Percentiles rank a stretch among this genome's conserved stretches.
Conservation (phyloP, 1,284 basidiomycete species). For the Moniliophthora roreri region DNA sequence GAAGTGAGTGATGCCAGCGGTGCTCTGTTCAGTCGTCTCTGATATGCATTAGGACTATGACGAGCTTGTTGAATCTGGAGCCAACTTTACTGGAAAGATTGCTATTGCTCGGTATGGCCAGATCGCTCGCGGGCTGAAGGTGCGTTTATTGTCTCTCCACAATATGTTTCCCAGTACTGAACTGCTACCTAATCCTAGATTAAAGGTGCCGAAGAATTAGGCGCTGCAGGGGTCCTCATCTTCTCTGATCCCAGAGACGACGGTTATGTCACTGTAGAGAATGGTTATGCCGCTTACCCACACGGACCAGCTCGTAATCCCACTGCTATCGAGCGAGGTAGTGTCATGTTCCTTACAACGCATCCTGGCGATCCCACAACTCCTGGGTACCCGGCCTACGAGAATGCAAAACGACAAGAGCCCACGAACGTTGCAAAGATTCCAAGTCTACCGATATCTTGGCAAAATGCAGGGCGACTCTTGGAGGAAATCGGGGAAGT, state of each 20-base stretch:
- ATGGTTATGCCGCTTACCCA: slow-evolving; percentile 67
- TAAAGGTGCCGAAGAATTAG: slow-evolving; percentile 71
- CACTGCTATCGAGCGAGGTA: slow-evolving; percentile 74
- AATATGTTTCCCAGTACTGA: not conserved
- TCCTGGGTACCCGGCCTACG: slow-evolving; percentile 77
- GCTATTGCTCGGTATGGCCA: slow-evolving; percentile 73
- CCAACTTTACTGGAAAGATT: slow-evolving; percentile 70
- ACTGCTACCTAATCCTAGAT: slow-evolving; percentile 36
- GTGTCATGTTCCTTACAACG: slow-evolving; percentile 69
- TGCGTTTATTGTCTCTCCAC: slow-evolving; percentile 17
- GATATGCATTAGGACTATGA: slow-evolving; percentile 51
- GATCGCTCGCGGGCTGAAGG: slow-evolving; percentile 76
- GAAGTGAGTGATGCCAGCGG: slow-evolving; percentile 27
- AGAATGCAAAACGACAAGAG: slow-evolving; percentile 67
- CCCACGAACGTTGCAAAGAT: slow-evolving; percentile 68
- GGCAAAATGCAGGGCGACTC: slow-evolving; percentile 52
- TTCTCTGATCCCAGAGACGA: slow-evolving; percentile 83
- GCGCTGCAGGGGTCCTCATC: slow-evolving; percentile 65
- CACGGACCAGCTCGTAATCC: slow-evolving; percentile 79
- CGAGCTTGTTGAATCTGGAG: slow-evolving; percentile 48
- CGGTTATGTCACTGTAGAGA: slow-evolving; percentile 66
- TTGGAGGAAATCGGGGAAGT: slow-evolving; percentile 37
- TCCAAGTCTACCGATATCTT: slow-evolving; percentile 67
- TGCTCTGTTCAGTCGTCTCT: not conserved
- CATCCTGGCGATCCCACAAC: slow-evolving; percentile 81